Percentiles rank a stretch among this genome's conserved stretches.
Evolutionary conservation across 2,329 filamentous ascomycete genomes (phyloP).

Genomic region (Nigrospora sphaerica): DNA sequence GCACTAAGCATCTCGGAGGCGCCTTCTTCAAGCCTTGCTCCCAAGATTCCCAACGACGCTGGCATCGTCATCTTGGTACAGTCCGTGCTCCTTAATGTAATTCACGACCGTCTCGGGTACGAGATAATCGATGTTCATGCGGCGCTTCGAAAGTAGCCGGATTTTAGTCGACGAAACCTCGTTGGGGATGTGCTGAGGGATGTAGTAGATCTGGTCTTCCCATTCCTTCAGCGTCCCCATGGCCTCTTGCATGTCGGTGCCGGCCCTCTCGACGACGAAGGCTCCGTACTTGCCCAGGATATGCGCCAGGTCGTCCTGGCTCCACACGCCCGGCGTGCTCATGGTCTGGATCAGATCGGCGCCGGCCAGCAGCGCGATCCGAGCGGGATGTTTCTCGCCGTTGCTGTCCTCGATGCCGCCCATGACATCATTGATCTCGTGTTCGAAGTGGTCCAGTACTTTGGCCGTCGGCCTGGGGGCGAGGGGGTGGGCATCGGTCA

Average conservation of each 20-base stretch:
- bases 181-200: conserved; percentile 81
- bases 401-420: conserved; percentile 65
- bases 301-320: conserved; percentile 74
- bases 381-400: conserved; percentile 58
- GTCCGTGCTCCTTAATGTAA: conserved; percentile 61
- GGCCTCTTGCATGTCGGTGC: conserved; percentile 84
- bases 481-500: too few relatives aligned
- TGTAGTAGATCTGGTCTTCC: conserved; percentile 81
- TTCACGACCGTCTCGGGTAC: conserved; percentile 69
- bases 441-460: conserved; percentile 84
- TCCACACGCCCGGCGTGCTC: conserved; percentile 73
- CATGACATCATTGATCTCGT: conserved; percentile 76
- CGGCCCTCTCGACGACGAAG: conserved; percentile 77
- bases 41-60: conserved; percentile 12
- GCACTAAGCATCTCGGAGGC: too few relatives aligned
- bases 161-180: conserved; percentile 81
- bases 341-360: conserved; percentile 70
- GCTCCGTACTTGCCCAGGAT: conserved; percentile 79
- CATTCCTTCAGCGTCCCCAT: conserved; percentile 74
- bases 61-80: conserved; percentile 39
- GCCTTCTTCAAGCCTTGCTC: conserved; percentile 12
- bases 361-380: conserved; percentile 76
- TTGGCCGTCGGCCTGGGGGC: conserved; percentile 61
- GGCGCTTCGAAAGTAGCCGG: conserved; percentile 67
- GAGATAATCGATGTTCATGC: conserved; percentile 75